These are phyloP conservation scores for Sporobolomyces phaffii DNA, from an alignment of 768 basidiomycete species.

Conservation along the genomic window DNA sequence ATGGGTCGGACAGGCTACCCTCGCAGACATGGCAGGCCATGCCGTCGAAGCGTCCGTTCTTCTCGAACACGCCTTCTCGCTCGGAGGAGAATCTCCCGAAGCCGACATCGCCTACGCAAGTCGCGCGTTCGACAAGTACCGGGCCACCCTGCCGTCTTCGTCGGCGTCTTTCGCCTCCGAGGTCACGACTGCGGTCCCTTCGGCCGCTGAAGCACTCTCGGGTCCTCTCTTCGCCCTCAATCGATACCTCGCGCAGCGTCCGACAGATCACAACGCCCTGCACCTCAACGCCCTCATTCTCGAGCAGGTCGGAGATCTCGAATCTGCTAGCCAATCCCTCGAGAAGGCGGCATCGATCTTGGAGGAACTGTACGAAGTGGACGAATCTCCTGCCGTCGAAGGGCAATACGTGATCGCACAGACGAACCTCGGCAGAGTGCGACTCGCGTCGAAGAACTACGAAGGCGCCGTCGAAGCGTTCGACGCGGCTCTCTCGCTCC, in stretches of 20 bases:
- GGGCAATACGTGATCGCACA: slow-evolving; percentile 73
- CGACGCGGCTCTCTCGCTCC: slow-evolving; percentile 63
- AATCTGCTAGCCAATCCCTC: slow-evolving; percentile 58
- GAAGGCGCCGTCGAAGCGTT: slow-evolving; percentile 62
- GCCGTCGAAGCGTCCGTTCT: slow-evolving; percentile 29
- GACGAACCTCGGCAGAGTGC: slow-evolving; percentile 69
- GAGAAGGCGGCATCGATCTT: slow-evolving; percentile 62
- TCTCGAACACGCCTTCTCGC: slow-evolving; percentile 63
- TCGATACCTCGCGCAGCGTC: slow-evolving; percentile 64
- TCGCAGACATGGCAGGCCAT: slow-evolving; percentile 40
- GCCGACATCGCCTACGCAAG: slow-evolving; percentile 72
- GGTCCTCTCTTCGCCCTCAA: slow-evolving; percentile 74
- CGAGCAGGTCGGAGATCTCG: slow-evolving; percentile 69
- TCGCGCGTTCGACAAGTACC: slow-evolving; percentile 53
- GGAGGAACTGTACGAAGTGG: slow-evolving; percentile 82
- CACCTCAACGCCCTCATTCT: slow-evolving; percentile 80
- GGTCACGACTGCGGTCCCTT: background rate
- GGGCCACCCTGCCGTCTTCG: slow-evolving; percentile 40
- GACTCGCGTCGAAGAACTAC: slow-evolving; percentile 59
- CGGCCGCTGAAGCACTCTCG: slow-evolving; percentile 54
- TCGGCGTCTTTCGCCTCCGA: slow-evolving; percentile 37
- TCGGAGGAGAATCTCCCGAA: slow-evolving; percentile 60
- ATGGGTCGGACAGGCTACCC: slow-evolving; percentile 62
- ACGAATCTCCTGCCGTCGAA: slow-evolving; percentile 73
- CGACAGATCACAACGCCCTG: slow-evolving; percentile 65